Conservation (phyloP, 2,329 filamentous ascomycete genomes). For the Huntiella decipiens region DNA sequence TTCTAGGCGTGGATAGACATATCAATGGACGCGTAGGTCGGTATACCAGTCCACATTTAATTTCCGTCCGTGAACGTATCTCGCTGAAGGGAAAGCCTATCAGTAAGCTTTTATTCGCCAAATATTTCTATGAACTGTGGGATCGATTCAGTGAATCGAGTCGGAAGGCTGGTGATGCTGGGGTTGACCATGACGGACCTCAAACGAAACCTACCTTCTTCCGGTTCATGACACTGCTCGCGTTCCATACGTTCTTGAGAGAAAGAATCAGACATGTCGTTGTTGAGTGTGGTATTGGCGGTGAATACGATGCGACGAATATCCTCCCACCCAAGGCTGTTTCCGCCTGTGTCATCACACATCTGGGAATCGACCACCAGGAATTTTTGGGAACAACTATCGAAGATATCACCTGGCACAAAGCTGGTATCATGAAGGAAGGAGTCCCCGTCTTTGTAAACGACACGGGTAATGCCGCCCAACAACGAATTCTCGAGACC, state of each 20-base stretch:
- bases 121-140: conserved; percentile 74
- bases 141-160: conserved; percentile 32
- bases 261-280: conserved; percentile 64
- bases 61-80: conserved; percentile 70
- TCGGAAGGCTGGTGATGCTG: conserved; percentile 16
- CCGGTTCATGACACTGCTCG: conserved; percentile 74
- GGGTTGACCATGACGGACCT: conserved; percentile 30
- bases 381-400: conserved; percentile 62
- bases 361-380: conserved; percentile 70
- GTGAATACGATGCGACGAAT: conserved; percentile 85
- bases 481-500: conserved; percentile 33
- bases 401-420: conserved; percentile 76
- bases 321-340: conserved; percentile 46
- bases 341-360: conserved; percentile 55
- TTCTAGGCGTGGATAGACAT: conserved; percentile 33
- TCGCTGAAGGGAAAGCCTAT: conserved; percentile 54
- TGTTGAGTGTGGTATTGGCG: conserved; percentile 85
- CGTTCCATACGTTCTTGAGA: conserved; percentile 61
- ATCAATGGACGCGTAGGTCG: conserved; percentile 39
- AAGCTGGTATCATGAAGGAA: conserved; percentile 67
- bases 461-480: conserved; percentile 15
- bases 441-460: conserved; percentile 25
- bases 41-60: conserved; percentile 72
- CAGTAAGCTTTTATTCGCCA: conserved; percentile 46
- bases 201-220: conserved; percentile 75